phyloP scores from a whole-genome alignment of 73 alveolate genomes.

The Paraurostyla sp. region DNA sequence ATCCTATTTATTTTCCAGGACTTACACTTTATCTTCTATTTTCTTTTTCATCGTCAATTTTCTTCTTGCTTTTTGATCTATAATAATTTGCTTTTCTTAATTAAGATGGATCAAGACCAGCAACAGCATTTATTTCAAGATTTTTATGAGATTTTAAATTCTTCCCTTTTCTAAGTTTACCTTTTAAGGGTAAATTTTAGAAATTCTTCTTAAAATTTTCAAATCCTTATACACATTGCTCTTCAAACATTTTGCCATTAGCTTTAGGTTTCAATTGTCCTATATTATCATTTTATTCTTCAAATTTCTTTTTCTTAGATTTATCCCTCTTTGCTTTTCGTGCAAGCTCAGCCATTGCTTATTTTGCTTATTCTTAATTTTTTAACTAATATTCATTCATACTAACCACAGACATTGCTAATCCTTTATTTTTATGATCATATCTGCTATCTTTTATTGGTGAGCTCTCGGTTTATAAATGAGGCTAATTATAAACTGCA shows the following conservation, averaged over 20 bases:
- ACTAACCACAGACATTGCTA: not conserved
- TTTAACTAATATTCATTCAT: not conserved
- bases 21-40: conserved; percentile 30
- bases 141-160: not conserved
- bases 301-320: not conserved
- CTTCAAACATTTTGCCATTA: not conserved
- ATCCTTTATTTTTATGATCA: conserved; percentile 23
- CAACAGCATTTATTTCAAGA: not conserved
- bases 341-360: not conserved
- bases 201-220: not conserved
- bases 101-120: not conserved
- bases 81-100: not conserved
- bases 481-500: not conserved
- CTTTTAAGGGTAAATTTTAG: not conserved
- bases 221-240: not conserved
- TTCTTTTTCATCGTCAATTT: conserved; percentile 51
- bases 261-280: not conserved
- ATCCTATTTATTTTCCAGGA: not conserved
- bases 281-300: not conserved
- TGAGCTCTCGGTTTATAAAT: not conserved
- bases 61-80: conserved; percentile 39
- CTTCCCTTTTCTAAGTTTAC: not conserved
- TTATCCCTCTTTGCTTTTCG: not conserved
- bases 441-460: not conserved
- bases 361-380: not conserved